These are phyloP conservation scores for Nicotiana rustica DNA, from an alignment of 305 asterid genomes.

Conservation along the genomic window DNA sequence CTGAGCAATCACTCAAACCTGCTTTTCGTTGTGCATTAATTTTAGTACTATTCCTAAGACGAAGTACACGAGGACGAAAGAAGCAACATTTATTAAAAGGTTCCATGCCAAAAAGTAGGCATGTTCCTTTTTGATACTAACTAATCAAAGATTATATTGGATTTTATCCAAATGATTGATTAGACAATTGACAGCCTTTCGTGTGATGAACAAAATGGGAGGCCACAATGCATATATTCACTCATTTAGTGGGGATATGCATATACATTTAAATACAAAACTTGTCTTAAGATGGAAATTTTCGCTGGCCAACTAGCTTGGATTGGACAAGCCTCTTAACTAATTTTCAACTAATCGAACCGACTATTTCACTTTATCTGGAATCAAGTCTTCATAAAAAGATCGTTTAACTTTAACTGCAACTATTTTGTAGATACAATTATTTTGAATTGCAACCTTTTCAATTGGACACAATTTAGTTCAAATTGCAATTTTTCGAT, in stretches of 20 bases:
- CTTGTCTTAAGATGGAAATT: slow-evolving; percentile 15
- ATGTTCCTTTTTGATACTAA: slow-evolving; percentile 32
- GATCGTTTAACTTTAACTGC: no score
- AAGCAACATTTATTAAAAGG: slow-evolving; percentile 9
- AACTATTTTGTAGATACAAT: no score
- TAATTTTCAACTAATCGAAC: neutral
- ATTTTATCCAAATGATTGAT: slow-evolving; percentile 30
- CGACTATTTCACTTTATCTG: no score
- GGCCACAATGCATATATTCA: slow-evolving; percentile 38
- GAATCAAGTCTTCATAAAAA: no score
- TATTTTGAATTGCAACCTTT: neutral
- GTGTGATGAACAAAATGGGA: slow-evolving; percentile 38
- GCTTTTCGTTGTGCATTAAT: neutral
- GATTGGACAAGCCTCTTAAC: slow-evolving; percentile 28
- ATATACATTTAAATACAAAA: slow-evolving; percentile 9
- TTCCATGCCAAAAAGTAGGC: slow-evolving; percentile 28
- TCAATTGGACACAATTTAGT: no score
- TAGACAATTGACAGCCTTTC: slow-evolving; percentile 33
- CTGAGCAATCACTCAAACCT: neutral
- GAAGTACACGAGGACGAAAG: neutral
- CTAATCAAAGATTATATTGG: slow-evolving; percentile 33
- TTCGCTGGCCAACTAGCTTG: slow-evolving; percentile 33
- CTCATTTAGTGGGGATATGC: slow-evolving; percentile 6
- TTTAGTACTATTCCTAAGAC: neutral
- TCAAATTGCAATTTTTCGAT: no score